Evolutionary conservation across 495 filamentous ascomycete species (phyloP).

Genomic region (Annulohypoxylon stygium): DNA sequence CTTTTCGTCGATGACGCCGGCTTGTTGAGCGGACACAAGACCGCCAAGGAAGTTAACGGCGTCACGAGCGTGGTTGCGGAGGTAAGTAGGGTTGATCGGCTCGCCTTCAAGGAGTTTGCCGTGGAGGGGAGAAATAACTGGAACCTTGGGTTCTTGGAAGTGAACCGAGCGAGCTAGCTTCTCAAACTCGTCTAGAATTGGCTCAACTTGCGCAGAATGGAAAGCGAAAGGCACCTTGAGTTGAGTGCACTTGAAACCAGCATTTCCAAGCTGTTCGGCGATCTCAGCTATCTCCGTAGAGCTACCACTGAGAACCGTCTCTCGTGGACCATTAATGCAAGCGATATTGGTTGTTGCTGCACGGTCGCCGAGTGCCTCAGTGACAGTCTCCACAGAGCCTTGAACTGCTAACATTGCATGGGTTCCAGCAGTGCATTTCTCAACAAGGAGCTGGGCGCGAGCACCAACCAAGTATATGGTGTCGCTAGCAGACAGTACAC

Average conservation of each 20-base stretch:
- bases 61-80: constrained; percentile 75
- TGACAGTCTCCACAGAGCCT: constrained; percentile 57
- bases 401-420: constrained; percentile 76
- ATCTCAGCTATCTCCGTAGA: constrained; percentile 66
- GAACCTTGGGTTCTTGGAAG: constrained; percentile 73
- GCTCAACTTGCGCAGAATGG: constrained; percentile 84
- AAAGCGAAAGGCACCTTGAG: constrained; percentile 83
- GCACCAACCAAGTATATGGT: constrained; percentile 84
- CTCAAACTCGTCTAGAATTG: constrained; percentile 77
- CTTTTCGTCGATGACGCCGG: constrained; percentile 64
- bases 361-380: constrained; percentile 56
- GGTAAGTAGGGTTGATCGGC: constrained; percentile 70
- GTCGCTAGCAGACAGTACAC: constrained; percentile 82
- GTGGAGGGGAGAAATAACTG: constrained; percentile 78
- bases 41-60: constrained; percentile 80
- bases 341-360: constrained; percentile 59
- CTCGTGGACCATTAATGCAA: constrained; percentile 72
- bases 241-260: constrained; percentile 74
- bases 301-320: constrained; percentile 73
- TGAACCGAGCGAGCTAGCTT: constrained; percentile 67
- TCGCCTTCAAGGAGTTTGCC: constrained; percentile 70
- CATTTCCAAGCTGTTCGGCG: constrained; percentile 67
- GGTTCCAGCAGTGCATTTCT: constrained; percentile 76
- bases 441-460: constrained; percentile 79
- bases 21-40: constrained; percentile 67